Conservation (phyloP, 225 moss, liverwort and hornwort genomes). For the Polytrichum commune region DNA sequence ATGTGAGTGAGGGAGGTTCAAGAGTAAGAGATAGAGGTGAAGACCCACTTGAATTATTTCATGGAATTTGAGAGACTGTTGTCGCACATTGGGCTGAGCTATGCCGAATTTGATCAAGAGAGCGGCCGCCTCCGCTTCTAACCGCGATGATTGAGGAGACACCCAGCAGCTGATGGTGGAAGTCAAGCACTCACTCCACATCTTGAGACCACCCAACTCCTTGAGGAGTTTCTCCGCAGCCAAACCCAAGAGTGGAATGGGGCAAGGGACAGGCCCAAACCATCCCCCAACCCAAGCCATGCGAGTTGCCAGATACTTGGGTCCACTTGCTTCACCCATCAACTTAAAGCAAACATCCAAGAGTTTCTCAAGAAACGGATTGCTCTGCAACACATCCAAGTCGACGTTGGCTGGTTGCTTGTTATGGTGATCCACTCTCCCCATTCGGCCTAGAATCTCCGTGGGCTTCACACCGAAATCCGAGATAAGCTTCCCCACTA, state of each 20-base stretch:
- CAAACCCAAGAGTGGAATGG: slow-evolving; percentile 31
- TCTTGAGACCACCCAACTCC: slow-evolving; percentile 19
- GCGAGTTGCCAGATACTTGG: slow-evolving; percentile 28
- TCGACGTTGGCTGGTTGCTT: slow-evolving; percentile 31
- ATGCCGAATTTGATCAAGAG: slow-evolving; percentile 43
- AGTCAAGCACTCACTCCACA: slow-evolving; percentile 20
- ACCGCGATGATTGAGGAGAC: slow-evolving; percentile 6
- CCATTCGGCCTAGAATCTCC: slow-evolving; percentile 42
- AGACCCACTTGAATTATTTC: slow-evolving; percentile 41
- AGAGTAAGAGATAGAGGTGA: not conserved
- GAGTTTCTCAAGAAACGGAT: slow-evolving; percentile 46
- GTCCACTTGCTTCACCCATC: slow-evolving; percentile 23
- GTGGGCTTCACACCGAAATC: slow-evolving; percentile 47
- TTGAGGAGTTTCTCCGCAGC: slow-evolving; percentile 38
- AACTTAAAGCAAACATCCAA: slow-evolving; percentile 54
- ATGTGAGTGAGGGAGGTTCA: too few species aligned
- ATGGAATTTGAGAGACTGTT: slow-evolving; percentile 44
- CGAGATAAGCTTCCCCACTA: slow-evolving; percentile 40
- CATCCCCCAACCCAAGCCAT: slow-evolving; percentile 58
- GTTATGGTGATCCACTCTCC: slow-evolving; percentile 11
- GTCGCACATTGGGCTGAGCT: slow-evolving; percentile 21
- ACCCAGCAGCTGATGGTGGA: slow-evolving; percentile 28
- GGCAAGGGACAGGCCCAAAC: slow-evolving; percentile 46
- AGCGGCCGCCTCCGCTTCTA: slow-evolving; percentile 24
- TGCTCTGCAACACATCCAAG: slow-evolving; percentile 42